These are phyloP conservation scores for Penicillium cataractarum DNA, from an alignment of 495 filamentous ascomycete genomes.

Conservation along the genomic window DNA sequence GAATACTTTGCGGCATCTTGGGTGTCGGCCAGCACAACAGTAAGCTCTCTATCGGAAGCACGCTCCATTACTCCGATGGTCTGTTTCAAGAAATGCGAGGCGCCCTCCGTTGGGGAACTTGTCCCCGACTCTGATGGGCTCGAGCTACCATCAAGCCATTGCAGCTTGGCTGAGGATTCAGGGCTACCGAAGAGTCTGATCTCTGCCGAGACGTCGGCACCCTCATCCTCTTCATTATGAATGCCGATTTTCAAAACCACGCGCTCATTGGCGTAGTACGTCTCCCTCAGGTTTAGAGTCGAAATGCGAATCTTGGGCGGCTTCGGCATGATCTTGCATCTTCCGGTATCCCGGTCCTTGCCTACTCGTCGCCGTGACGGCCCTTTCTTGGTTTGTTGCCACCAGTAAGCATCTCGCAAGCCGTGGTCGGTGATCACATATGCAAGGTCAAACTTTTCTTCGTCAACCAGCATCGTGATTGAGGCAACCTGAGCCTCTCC, in stretches of 20 bases:
- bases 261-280: constrained; percentile 83
- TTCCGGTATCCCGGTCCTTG: constrained; percentile 42
- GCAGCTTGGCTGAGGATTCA: constrained; percentile 53
- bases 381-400: constrained; percentile 51
- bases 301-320: constrained; percentile 88
- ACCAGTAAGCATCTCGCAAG: constrained; percentile 54
- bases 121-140: constrained; percentile 25
- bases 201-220: constrained; percentile 70
- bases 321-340: constrained; percentile 75
- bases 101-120: constrained; percentile 36
- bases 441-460: constrained; percentile 68
- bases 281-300: constrained; percentile 59
- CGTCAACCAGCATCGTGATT: constrained; percentile 63
- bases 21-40: constrained; percentile 40
- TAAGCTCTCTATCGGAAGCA: constrained; percentile 39
- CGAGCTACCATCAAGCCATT: constrained; percentile 45
- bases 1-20: constrained; percentile 63
- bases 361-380: constrained; percentile 41
- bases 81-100: constrained; percentile 41
- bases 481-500: constrained; percentile 71
- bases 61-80: constrained; percentile 53
- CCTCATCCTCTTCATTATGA: constrained; percentile 81
- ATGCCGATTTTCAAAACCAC: constrained; percentile 69
- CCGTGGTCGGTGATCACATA: constrained; percentile 59
- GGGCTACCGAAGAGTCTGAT: constrained; percentile 63